Percentiles rank a stretch among this genome's conserved stretches.
Evolutionary conservation across 1,284 basidiomycete species (phyloP).

Genomic region (Ustilago sp.): DNA sequence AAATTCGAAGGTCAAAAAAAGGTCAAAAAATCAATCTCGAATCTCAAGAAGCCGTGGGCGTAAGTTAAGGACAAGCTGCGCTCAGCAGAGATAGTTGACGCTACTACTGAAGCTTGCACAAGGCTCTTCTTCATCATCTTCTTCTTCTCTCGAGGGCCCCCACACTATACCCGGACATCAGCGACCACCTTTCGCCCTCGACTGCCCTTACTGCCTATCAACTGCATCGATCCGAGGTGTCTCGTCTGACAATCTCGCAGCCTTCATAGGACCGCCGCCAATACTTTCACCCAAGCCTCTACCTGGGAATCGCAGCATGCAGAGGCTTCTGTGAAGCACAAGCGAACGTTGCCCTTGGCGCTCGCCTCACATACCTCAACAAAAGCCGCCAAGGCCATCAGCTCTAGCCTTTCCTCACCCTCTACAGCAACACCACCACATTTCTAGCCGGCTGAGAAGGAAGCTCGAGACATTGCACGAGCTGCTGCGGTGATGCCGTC

Average conservation of each 20-base stretch:
- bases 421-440: not conserved
- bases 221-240: not conserved
- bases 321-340: not conserved
- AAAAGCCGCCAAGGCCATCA: conserved; percentile 1
- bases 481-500: conserved; percentile 49
- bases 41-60: conserved; percentile 6
- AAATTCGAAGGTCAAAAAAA: conserved; percentile 3
- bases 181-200: not conserved
- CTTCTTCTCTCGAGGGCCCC: not conserved
- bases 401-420: not conserved
- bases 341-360: conserved; percentile 10
- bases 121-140: conserved; percentile 2
- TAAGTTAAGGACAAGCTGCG: not conserved
- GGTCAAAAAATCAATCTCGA: conserved; percentile 2
- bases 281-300: not conserved
- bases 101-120: not conserved
- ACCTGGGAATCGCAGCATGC: conserved; percentile 11
- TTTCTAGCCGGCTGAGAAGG: not conserved
- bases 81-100: not conserved
- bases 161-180: not conserved
- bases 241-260: not conserved
- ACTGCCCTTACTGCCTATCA: not conserved
- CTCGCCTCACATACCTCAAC: conserved; percentile 5
- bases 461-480: conserved; percentile 8
- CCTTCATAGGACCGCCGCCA: not conserved